Percentiles rank a stretch among this genome's conserved stretches.
phyloP scores from a whole-genome alignment of 164 flowering plant genomes.

The Magnolia kwangsiensis region DNA sequence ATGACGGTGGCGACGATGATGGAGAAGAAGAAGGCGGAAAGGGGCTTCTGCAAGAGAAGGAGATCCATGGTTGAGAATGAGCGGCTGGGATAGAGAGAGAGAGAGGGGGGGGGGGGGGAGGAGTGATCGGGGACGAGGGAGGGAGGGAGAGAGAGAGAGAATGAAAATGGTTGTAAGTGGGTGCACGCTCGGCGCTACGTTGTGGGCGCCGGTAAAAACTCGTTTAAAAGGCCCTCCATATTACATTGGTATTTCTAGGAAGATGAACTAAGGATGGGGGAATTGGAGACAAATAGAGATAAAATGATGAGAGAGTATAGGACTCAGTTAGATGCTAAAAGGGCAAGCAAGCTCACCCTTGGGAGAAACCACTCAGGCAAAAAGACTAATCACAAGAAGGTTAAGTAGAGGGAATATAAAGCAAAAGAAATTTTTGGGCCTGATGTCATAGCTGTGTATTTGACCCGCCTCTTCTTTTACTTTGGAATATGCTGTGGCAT shows the following conservation, averaged over 20 bases:
- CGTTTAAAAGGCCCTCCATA: neutral
- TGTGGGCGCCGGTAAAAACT: no score
- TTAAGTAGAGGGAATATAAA: constrained; percentile 21
- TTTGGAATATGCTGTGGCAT: constrained; percentile 38
- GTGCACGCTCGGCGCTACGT: no score
- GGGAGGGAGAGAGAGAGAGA: no score
- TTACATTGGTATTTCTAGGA: constrained; percentile 45
- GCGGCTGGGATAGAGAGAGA: neutral
- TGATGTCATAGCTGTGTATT: neutral
- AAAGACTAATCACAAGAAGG: constrained; percentile 60
- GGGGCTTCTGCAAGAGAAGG: constrained; percentile 52
- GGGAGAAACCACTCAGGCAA: constrained; percentile 75
- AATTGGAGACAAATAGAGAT: constrained; percentile 86
- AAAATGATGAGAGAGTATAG: constrained; percentile 95
- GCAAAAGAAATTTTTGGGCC: neutral
- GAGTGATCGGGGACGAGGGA: no score
- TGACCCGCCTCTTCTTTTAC: constrained; percentile 9
- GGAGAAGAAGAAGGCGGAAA: constrained; percentile 51
- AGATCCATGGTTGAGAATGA: constrained; percentile 48
- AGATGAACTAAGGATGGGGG: constrained; percentile 82
- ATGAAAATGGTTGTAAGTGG: no score
- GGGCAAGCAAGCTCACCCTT: constrained; percentile 80
- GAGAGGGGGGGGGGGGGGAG: neutral
- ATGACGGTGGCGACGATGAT: constrained; percentile 37
- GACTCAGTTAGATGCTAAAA: constrained; percentile 95